Evolutionary conservation across 148 eudicot genomes (phyloP).

Genomic region (Diospyros lotus): DNA sequence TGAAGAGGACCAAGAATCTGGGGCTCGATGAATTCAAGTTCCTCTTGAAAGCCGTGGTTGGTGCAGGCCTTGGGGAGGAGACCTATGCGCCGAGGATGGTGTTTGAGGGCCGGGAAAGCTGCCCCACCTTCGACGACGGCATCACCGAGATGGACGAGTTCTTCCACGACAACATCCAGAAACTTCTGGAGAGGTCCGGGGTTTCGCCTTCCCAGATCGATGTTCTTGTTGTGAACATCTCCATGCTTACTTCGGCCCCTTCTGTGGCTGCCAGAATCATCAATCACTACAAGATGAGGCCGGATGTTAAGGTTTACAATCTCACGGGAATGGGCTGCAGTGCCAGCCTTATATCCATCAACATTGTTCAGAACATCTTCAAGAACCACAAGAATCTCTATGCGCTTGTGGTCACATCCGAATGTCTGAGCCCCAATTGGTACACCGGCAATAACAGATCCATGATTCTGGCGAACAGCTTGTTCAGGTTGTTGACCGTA

Average conservation of each 20-base stretch:
- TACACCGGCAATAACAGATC: conserved; percentile 73
- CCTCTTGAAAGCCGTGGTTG: conserved; percentile 60
- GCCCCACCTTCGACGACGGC: conserved; percentile 36
- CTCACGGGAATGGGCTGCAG: conserved; percentile 93
- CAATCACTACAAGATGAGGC: conserved; percentile 64
- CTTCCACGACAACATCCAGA: conserved; percentile 40
- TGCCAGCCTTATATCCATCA: conserved; percentile 66
- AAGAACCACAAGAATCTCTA: conserved; percentile 24
- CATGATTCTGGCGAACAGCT: conserved; percentile 68
- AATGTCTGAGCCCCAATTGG: conserved; percentile 73
- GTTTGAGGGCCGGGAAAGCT: conserved; percentile 47
- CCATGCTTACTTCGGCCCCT: conserved; percentile 60
- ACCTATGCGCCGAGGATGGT: conserved; percentile 71
- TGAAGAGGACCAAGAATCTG: conserved; percentile 48
- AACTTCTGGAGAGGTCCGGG: conserved; percentile 35
- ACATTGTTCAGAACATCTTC: conserved; percentile 43
- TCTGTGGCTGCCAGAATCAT: conserved; percentile 56
- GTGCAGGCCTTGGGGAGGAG: conserved; percentile 76
- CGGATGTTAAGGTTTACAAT: conserved; percentile 59
- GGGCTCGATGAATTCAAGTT: conserved; percentile 72
- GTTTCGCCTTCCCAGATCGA: conserved; percentile 57
- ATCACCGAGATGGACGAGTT: conserved; percentile 70
- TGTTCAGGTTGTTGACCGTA: conserved; percentile 33
- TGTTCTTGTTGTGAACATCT: conserved; percentile 67
- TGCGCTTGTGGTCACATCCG: conserved; percentile 72